phyloP scores from a whole-genome alignment of 2,329 filamentous ascomycete species.

The Chrysosporium queenslandicum region DNA sequence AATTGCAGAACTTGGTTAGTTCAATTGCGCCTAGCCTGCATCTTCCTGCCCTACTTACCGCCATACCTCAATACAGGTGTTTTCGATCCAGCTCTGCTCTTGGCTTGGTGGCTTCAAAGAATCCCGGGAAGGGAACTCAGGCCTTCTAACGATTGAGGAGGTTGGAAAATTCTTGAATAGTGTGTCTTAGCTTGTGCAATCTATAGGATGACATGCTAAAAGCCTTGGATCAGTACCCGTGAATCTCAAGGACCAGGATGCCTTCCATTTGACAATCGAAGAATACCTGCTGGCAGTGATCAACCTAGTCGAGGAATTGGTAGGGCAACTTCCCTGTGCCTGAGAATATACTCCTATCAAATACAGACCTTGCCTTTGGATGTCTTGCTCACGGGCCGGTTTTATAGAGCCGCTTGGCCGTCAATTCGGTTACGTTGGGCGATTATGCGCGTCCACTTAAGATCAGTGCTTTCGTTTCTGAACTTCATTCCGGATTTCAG shows the following conservation, averaged over 20 bases:
- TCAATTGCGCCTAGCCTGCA: conserved; percentile 26
- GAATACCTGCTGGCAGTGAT: conserved; percentile 90
- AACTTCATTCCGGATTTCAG: conserved; percentile 92
- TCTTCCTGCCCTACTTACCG: conserved; percentile 29
- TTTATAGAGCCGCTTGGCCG: conserved; percentile 63
- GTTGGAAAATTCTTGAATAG: conserved; percentile 67
- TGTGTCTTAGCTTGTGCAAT: conserved; percentile 31
- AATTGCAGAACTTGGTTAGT: conserved; percentile 68
- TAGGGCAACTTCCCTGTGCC: conserved; percentile 22
- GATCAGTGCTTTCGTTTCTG: conserved; percentile 88
- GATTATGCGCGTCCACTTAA: conserved; percentile 77
- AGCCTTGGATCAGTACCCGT: conserved; percentile 56
- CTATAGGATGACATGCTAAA: neutral
- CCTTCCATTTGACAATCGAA: conserved; percentile 92
- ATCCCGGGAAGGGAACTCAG: conserved; percentile 44
- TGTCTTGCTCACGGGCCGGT: neutral
- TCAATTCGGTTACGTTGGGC: conserved; percentile 86
- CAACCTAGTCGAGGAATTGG: conserved; percentile 77
- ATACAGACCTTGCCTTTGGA: too few relatives aligned
- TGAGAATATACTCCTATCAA: neutral
- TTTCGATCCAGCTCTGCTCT: conserved; percentile 51
- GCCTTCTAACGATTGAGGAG: conserved; percentile 81
- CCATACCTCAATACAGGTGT: conserved; percentile 37
- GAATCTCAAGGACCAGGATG: conserved; percentile 79
- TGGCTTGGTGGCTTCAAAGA: conserved; percentile 69